Base-by-base conservation (phyloP, 257 asterid genomes). In the Nicotiana undulata region DNA sequence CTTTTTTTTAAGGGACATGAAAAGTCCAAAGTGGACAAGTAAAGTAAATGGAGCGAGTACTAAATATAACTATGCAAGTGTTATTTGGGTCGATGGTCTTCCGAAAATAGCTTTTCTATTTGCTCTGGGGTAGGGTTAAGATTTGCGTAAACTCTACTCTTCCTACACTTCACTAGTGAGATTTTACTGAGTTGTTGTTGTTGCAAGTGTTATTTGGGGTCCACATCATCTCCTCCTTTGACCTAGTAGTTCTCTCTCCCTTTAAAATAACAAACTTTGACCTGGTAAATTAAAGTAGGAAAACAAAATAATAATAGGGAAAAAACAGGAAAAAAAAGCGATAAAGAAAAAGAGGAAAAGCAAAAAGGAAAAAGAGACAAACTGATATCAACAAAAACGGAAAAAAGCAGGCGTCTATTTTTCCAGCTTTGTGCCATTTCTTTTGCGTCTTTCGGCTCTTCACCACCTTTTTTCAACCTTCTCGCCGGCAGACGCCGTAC, bases 401-500 rank as follows among this genome's bases (percentile, higher is more conserved):
- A 67, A 67, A n/a, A 12, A 60, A 22, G 20, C 65, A 59, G 64
- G 13, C 24, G 58, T 5, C 76, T 44, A 12, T 53, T 70, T 70
- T 70, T 20, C 34, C 78, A 46, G 61, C 78, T 72, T 72, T 15
- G 60, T 22, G 61, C 52, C 82, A 44, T 79, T 26, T 32, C 81
- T 56, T 77, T 77, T 18, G 52, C 3, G 44, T 24, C 5, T 24
- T 63, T 63, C 28, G 52, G 13, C 64, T 28, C 31, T n/a, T 18
- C 59, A 32, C 81, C 51, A 55, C 70, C 68, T 34, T 59, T 77
- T 44, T 26, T 51, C 77, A 34, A 76, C 63, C 76, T 61, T 67
- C 32, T 60, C 61, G 76, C 76, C 75, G 81, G 81, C 11, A 9
- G 61, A 16, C 56, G 46, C 59, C 78, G 78, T 26, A 79, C 82